These are phyloP conservation scores for Clonostachys solani DNA, from an alignment of 2,329 filamentous ascomycete genomes.

Conservation along the genomic window DNA sequence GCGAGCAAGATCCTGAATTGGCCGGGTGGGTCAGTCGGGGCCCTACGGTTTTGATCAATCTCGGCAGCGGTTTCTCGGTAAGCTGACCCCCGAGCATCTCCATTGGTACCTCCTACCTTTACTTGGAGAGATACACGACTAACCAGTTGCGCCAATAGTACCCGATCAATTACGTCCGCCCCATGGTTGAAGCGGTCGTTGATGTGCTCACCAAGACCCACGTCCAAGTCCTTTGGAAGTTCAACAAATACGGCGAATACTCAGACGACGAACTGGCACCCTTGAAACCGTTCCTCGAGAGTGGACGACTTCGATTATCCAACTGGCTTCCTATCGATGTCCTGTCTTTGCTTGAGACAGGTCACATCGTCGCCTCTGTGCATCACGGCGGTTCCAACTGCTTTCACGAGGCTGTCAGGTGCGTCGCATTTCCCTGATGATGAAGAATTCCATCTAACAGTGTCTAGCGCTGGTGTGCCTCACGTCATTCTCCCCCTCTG, in stretches of 20 bases:
- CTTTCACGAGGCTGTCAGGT: slow-evolving; percentile 35
- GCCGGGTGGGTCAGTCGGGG: slow-evolving; percentile 9
- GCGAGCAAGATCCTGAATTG: slow-evolving; percentile 16
- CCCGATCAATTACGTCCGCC: neutral
- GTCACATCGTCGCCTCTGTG: slow-evolving; percentile 18
- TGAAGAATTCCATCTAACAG: too few species aligned
- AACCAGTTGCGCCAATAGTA: neutral
- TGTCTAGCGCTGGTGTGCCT: slow-evolving; percentile 29
- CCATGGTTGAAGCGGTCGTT: slow-evolving; percentile 13
- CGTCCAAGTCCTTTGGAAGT: slow-evolving; percentile 20
- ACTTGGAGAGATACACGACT: neutral
- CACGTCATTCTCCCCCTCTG: slow-evolving; percentile 38
- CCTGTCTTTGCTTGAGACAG: slow-evolving; percentile 19
- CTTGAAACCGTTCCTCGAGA: slow-evolving; percentile 5
- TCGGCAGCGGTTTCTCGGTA: slow-evolving; percentile 10
- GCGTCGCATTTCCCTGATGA: slow-evolving; percentile 6
- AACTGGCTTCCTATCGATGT: slow-evolving; percentile 17
- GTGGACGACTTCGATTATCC: slow-evolving; percentile 6
- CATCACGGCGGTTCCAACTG: slow-evolving; percentile 29
- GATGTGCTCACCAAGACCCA: slow-evolving; percentile 7
- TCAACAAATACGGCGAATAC: slow-evolving; percentile 4
- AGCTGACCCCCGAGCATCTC: neutral
- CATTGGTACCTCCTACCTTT: neutral
- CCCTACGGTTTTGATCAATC: slow-evolving; percentile 17
- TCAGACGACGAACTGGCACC: slow-evolving; percentile 4